Evolutionary conservation across 192 early-diverging fungal genomes (phyloP).

Genomic region (Bifiguratus adelaidae): DNA sequence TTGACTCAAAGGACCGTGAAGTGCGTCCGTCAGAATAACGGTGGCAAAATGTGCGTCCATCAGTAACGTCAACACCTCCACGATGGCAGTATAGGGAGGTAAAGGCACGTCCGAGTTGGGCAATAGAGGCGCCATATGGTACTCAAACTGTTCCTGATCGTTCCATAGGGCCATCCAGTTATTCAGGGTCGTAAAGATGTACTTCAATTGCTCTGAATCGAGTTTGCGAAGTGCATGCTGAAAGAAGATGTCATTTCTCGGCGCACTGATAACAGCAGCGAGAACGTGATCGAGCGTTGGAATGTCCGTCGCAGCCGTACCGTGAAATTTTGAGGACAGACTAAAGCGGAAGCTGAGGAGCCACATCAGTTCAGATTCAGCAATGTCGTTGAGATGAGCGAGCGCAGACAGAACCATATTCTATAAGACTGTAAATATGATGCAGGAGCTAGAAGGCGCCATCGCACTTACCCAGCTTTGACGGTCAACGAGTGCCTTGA

Average conservation of each 20-base stretch:
- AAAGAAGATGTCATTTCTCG: background rate
- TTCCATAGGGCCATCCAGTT: background rate
- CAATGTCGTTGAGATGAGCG: background rate
- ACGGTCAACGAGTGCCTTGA: background rate
- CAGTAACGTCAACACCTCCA: background rate
- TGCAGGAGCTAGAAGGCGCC: background rate
- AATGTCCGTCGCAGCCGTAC: background rate
- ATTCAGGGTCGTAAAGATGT: background rate
- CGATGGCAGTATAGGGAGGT: background rate
- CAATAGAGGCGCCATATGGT: background rate
- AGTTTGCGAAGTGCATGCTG: background rate
- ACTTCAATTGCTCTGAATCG: background rate
- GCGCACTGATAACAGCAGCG: background rate
- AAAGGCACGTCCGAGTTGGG: background rate
- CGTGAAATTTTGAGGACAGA: background rate
- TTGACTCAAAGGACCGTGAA: background rate
- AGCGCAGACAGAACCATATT: background rate
- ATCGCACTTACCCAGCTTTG: background rate
- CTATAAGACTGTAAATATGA: background rate
- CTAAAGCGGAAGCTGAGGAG: background rate
- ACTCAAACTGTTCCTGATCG: background rate
- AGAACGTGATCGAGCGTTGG: background rate
- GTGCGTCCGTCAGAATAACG: background rate
- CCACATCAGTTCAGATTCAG: background rate
- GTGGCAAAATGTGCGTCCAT: background rate